A percentile compares a stretch with the other conserved stretches of the same genome.
Evolutionary conservation across 371 early-diverging fungal genomes (phyloP).

Genomic region (Mortierella sp.): DNA sequence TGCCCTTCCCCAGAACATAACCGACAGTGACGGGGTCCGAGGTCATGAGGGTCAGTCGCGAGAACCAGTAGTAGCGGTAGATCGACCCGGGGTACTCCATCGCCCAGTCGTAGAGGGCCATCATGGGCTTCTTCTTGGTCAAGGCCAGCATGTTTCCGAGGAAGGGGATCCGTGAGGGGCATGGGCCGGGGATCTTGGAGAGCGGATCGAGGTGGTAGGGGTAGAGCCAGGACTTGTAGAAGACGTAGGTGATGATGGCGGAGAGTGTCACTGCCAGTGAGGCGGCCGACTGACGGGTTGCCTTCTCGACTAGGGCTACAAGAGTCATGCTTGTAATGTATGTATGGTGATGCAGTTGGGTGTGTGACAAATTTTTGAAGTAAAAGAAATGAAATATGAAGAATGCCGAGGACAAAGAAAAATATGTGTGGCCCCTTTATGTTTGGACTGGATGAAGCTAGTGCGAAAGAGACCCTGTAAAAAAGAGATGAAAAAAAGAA

Average conservation of each 20-base stretch:
- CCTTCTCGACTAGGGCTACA: conserved; percentile 19
- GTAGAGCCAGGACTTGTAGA: conserved; percentile 49
- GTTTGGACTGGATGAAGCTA: neutral
- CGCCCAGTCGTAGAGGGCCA: conserved; percentile 55
- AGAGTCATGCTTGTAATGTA: conserved; percentile 24
- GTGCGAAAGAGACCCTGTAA: neutral
- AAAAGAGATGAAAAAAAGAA: neutral
- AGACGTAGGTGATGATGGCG: conserved; percentile 28
- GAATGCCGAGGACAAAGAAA: neutral
- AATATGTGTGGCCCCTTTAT: neutral
- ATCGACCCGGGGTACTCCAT: conserved; percentile 51
- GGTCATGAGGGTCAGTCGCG: conserved; percentile 47
- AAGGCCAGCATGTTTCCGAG: conserved; percentile 49
- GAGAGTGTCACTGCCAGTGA: conserved; percentile 29
- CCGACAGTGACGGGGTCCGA: conserved; percentile 54
- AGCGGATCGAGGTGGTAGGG: conserved; percentile 44
- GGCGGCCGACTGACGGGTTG: conserved; percentile 26
- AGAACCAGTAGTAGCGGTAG: conserved; percentile 56
- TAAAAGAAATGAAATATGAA: neutral
- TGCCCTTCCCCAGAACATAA: conserved; percentile 49
- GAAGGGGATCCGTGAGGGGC: conserved; percentile 40
- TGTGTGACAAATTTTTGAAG: neutral
- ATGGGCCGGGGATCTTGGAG: conserved; percentile 35
- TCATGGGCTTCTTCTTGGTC: conserved; percentile 46
- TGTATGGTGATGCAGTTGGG: neutral